Evolutionary conservation across 768 basidiomycete genomes (phyloP), one percentile per base, ranked within the genome.

Genomic region (Mycena haematopus): DNA sequence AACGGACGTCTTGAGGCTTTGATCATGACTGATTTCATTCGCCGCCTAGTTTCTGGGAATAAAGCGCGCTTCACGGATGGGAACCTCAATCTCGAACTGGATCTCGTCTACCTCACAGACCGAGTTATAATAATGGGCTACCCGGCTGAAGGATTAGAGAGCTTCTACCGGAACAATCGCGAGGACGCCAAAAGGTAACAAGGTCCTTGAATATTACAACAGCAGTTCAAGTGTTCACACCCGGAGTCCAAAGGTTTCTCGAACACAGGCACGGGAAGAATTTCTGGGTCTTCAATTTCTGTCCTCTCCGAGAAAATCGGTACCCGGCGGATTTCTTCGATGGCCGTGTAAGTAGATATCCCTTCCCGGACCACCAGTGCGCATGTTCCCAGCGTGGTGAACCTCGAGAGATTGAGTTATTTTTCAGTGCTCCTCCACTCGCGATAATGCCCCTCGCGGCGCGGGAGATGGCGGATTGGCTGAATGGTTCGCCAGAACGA

Each of bases 281-380:
- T 69, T 95, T 86, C 72, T 91, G 92, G 88, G 85, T 95, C 11
- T 95, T 92, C 81, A 95, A 96, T 73, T 87, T 95, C 62, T 95
- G 93, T 66, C 93, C 93, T 0, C 68, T 88, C 9, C 81, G 79
- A 65, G 94, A 95, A 74, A 95, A 95, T 71, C 82, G 86, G 7
- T 96, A 96, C 73, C 83, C 87, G 3, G 77, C 88, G 2, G 75
- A 76, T 49, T 76, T 88, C 38, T 95, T 95, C 71, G 82, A 83
- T 14, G 86, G 88, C 9, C 79, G 91, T 44, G 90, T 94, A 19
- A 92, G 90, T 68, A 79, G 93, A 54, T 95, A 90, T 70, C 94
- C 94, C 0, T 95, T 93, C 71, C 94, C 94, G 22, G 94, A 96
- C 71, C 94, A 96, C 71, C 91, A 95, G 87, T 92, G 66, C 74